A percentile compares a stretch with the other conserved stretches of the same genome.
Evolutionary conservation across 169 alveolate species (phyloP).

Genomic region (Plasmodium knowlesi): DNA sequence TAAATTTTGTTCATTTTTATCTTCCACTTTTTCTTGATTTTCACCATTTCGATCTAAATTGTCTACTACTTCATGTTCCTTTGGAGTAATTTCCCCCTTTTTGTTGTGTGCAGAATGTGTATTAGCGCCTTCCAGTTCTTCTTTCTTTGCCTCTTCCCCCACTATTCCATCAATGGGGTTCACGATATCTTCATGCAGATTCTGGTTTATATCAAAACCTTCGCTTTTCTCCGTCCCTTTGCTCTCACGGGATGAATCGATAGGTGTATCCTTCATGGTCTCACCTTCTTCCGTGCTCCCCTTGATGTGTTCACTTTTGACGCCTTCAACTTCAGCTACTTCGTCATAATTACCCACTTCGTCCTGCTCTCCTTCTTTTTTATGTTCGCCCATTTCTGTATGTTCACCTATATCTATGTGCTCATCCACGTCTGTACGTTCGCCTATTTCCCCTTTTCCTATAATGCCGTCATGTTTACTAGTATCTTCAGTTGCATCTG

Average conservation of each 20-base stretch:
- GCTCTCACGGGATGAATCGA: background rate
- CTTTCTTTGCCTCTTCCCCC: background rate
- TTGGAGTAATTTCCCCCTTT: background rate
- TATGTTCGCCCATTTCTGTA: background rate
- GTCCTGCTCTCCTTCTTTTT: no score
- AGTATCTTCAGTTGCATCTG: background rate
- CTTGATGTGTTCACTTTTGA: background rate
- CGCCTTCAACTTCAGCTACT: background rate
- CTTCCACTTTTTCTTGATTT: constrained; percentile 1
- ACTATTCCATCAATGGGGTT: background rate
- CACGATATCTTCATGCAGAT: background rate
- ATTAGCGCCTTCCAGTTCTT: background rate
- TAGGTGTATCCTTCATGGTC: background rate
- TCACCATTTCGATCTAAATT: constrained; percentile 15
- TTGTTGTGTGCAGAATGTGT: background rate
- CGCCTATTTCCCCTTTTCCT: background rate
- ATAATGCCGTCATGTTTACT: background rate
- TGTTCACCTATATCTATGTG: background rate
- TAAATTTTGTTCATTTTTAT: background rate
- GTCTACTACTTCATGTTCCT: background rate
- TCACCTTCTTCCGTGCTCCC: background rate
- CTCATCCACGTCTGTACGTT: background rate
- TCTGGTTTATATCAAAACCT: background rate
- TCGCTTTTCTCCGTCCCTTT: background rate
- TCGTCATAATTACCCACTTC: no score